Percentiles rank a stretch among this genome's conserved stretches.
Conservation (phyloP, 495 filamentous ascomycete species). For the Penicillium bialowiezense region DNA sequence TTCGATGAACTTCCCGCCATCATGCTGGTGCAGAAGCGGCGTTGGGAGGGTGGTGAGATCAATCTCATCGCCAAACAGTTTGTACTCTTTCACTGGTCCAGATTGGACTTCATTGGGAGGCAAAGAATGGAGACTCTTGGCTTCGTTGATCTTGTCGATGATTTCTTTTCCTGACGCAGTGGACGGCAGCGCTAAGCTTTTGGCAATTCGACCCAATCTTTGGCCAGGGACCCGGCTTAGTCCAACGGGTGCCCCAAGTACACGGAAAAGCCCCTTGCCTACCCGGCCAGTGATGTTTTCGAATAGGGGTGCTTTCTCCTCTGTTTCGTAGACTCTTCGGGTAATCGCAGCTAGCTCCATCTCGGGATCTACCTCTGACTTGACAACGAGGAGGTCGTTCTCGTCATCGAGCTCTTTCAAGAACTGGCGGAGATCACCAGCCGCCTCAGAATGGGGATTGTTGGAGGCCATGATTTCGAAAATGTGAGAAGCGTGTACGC, state of each 20-base stretch:
- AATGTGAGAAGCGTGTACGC: not conserved
- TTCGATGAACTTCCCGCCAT: constrained; percentile 39
- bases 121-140: constrained; percentile 20
- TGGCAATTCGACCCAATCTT: constrained; percentile 31
- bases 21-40: constrained; percentile 31
- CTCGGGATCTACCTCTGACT: constrained; percentile 27
- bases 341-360: constrained; percentile 36
- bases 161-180: constrained; percentile 25
- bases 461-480: not conserved
- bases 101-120: constrained; percentile 20
- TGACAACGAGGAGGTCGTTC: constrained; percentile 32
- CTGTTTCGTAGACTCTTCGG: constrained; percentile 32
- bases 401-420: constrained; percentile 31
- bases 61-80: constrained; percentile 27
- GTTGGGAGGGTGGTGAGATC: constrained; percentile 32
- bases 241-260: constrained; percentile 34
- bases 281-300: constrained; percentile 32
- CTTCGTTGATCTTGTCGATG: constrained; percentile 25
- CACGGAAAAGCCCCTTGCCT: constrained; percentile 33
- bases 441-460: not conserved
- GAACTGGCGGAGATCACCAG: constrained; percentile 27
- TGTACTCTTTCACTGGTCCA: constrained; percentile 33
- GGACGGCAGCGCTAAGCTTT: constrained; percentile 28
- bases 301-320: constrained; percentile 38
- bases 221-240: constrained; percentile 17